These are phyloP conservation scores for Arctium lappa DNA, from an alignment of 129 eudicot species.

Conservation along the genomic window DNA sequence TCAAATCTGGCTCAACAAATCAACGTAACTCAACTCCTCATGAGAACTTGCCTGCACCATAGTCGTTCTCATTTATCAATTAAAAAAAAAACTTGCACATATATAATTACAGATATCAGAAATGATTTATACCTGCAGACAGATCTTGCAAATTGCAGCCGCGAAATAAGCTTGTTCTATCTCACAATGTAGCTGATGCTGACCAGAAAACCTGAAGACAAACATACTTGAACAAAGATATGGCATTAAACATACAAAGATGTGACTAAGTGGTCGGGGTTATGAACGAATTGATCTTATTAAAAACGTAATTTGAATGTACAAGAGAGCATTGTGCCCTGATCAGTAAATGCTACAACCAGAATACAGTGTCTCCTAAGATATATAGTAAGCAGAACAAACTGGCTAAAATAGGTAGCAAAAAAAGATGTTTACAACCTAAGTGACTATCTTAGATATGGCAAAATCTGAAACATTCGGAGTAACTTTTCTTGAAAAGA, in stretches of 20 bases:
- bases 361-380: slow-evolving; percentile 44
- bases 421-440: slow-evolving; percentile 54
- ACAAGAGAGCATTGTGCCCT: slow-evolving; percentile 54
- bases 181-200: neutral
- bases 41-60: slow-evolving; percentile 4
- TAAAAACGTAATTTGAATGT: slow-evolving; percentile 48
- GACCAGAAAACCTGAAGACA: slow-evolving; percentile 3
- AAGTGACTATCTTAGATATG: slow-evolving; percentile 32
- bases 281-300: slow-evolving; percentile 36
- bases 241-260: neutral
- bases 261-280: neutral
- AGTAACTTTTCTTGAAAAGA: slow-evolving; percentile 45
- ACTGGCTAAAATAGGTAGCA: slow-evolving; percentile 31
- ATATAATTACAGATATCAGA: neutral
- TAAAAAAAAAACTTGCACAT: neutral
- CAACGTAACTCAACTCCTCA: neutral
- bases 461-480: slow-evolving; percentile 28
- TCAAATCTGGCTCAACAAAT: neutral
- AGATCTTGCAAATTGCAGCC: neutral
- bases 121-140: neutral
- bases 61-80: neutral
- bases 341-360: slow-evolving; percentile 58
- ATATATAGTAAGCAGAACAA: slow-evolving; percentile 29
- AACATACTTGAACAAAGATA: neutral
- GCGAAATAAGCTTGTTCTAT: neutral